Conservation (phyloP, 805 yeast genomes). For the Lipomyces spencermartinsiae region DNA sequence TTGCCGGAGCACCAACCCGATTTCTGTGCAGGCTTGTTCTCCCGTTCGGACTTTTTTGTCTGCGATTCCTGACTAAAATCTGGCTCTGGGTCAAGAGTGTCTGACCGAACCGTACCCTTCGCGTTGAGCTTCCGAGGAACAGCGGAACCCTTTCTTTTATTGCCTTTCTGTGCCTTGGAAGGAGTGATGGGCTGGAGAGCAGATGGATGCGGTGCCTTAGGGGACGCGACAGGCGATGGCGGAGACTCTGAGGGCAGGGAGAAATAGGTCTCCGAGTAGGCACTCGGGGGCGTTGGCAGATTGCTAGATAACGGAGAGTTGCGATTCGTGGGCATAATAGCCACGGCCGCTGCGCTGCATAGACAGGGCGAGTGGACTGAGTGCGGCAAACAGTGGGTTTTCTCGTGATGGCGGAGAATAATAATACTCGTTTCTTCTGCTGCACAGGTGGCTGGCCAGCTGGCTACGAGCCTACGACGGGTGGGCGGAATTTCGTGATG, state of each 20-base stretch:
- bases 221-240: constrained; percentile 28
- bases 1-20: constrained; percentile 6
- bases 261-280: constrained; percentile 19
- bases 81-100: constrained; percentile 18
- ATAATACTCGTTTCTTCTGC: not conserved
- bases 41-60: not conserved
- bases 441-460: not conserved
- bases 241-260: constrained; percentile 34
- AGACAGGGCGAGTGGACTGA: not conserved
- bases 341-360: constrained; percentile 7
- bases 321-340: constrained; percentile 16
- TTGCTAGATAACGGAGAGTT: not conserved
- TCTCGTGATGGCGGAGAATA: not conserved
- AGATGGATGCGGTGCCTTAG: constrained; percentile 5
- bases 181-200: not conserved
- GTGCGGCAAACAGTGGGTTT: not conserved
- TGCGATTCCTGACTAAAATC: not conserved
- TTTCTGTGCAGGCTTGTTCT: constrained; percentile 14
- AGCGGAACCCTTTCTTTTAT: not conserved
- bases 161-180: not conserved
- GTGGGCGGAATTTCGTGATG: not conserved
- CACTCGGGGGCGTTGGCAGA: constrained; percentile 5
- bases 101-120: constrained; percentile 21
- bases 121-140: constrained; percentile 31
- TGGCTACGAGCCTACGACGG: not conserved